Conservation (phyloP, 495 filamentous ascomycete genomes). For the Penicillium pulvis region DNA sequence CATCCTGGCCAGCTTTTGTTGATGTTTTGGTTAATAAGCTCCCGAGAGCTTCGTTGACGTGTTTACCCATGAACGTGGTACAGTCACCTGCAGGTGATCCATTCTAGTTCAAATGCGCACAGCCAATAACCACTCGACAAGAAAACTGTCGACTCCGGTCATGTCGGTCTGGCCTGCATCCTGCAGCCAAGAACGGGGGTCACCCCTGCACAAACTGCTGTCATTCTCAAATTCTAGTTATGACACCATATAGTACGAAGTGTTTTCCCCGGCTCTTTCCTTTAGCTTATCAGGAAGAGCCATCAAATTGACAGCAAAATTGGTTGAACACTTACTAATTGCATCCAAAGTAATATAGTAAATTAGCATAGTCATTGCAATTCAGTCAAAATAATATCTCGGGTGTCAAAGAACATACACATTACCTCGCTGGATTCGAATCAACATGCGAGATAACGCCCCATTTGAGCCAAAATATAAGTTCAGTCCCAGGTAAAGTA, state of each 20-base stretch:
- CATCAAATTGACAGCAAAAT: too few species aligned
- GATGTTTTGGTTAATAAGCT: slow-evolving; percentile 2
- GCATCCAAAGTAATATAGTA: too few species aligned
- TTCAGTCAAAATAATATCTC: too few species aligned
- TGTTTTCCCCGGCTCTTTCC: background rate
- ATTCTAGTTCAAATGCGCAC: background rate
- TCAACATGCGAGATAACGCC: too few species aligned
- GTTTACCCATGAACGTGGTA: slow-evolving; percentile 2
- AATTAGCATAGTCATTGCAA: too few species aligned
- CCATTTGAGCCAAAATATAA: too few species aligned
- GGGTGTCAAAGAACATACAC: too few species aligned
- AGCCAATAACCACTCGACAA: background rate
- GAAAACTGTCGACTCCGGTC: slow-evolving; percentile 17
- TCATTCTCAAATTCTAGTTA: background rate
- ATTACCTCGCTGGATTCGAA: too few species aligned
- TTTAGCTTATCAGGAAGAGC: too few species aligned
- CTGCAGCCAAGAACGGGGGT: slow-evolving; percentile 19
- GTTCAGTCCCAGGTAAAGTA: too few species aligned
- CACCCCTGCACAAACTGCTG: slow-evolving; percentile 11
- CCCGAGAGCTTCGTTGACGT: slow-evolving; percentile 5
- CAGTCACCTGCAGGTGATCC: slow-evolving; percentile 4
- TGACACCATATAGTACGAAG: background rate
- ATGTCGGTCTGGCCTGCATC: slow-evolving; percentile 11
- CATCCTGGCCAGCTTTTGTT: background rate
- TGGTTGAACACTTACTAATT: too few species aligned